These are phyloP conservation scores for Botryotinia narcissicola DNA, from an alignment of 2,329 filamentous ascomycete species.

Conservation along the genomic window DNA sequence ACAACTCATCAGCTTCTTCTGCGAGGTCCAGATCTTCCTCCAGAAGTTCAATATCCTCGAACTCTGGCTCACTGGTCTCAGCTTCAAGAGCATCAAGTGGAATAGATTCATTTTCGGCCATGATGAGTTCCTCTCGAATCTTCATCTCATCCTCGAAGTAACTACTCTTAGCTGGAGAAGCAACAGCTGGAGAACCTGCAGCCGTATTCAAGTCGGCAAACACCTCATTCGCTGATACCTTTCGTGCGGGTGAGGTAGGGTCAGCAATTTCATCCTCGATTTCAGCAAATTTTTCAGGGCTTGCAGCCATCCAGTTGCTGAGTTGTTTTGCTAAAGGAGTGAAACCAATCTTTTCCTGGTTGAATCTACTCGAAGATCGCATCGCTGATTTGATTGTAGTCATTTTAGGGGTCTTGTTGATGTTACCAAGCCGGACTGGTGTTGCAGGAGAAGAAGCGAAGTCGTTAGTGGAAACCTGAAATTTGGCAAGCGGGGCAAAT, in stretches of 20 bases:
- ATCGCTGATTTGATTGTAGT: conserved; percentile 6
- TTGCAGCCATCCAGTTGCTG: conserved; percentile 60
- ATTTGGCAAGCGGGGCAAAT: conserved; percentile 29
- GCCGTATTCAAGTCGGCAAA: not conserved
- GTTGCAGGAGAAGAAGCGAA: conserved; percentile 42
- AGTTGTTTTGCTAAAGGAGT: conserved; percentile 63
- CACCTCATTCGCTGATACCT: not conserved
- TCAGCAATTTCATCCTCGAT: conserved; percentile 11
- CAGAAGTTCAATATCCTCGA: conserved; percentile 50
- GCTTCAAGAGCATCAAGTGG: conserved; percentile 18
- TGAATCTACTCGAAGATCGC: conserved; percentile 15
- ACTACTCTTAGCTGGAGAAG: conserved; percentile 44
- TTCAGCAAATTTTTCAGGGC: conserved; percentile 48
- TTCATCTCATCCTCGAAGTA: conserved; percentile 65
- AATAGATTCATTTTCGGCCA: conserved; percentile 40
- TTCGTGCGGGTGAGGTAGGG: conserved; percentile 24
- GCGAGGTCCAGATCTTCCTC: conserved; percentile 58
- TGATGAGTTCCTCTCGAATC: conserved; percentile 42
- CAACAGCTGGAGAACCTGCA: conserved; percentile 15
- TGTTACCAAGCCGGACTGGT: conserved; percentile 40
- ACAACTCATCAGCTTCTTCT: conserved; percentile 60
- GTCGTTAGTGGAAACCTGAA: conserved; percentile 37
- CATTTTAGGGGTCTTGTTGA: conserved; percentile 31
- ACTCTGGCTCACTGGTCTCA: conserved; percentile 34
- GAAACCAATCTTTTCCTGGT: conserved; percentile 50